phyloP scores from a whole-genome alignment of 2,329 filamentous ascomycete species.

The Capronia coronata region DNA sequence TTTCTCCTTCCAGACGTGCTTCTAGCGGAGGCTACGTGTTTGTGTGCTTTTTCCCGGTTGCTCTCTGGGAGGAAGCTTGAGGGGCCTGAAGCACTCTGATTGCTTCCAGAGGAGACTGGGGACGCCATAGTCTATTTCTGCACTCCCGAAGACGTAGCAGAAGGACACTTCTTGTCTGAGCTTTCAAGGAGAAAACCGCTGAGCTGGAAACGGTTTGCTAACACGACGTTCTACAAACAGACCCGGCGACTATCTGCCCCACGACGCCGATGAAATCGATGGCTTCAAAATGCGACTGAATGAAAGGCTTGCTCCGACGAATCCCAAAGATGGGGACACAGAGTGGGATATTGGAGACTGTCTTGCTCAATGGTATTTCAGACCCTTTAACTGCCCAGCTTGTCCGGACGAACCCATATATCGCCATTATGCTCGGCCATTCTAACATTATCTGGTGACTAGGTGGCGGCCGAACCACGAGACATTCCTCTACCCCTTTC shows the following conservation, averaged over 20 bases:
- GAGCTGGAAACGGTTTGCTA: no score
- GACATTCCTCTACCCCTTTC: conserved; percentile 99
- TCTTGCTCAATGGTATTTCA: conserved; percentile 70
- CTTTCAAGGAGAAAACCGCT: no score
- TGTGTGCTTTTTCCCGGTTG: no score
- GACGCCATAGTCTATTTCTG: no score
- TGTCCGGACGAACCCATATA: background rate
- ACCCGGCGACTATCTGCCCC: conserved; percentile 86
- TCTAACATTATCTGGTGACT: background rate
- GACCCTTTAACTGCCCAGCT: background rate
- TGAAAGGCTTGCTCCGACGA: conserved; percentile 88
- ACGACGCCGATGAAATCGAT: conserved; percentile 78
- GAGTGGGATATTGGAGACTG: conserved; percentile 96
- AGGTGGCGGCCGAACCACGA: conserved; percentile 93
- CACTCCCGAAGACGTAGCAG: background rate
- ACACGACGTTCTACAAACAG: conserved; percentile 34
- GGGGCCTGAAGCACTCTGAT: background rate
- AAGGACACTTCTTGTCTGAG: no score
- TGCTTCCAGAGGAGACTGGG: no score
- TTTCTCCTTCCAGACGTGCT: no score
- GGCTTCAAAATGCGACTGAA: conserved; percentile 94
- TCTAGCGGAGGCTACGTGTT: no score
- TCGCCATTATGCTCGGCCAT: background rate
- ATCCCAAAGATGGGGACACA: conserved; percentile 57
- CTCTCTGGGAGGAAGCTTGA: no score